Conservation (phyloP, 306 rosid genomes). For the Cicer chorassanicum region DNA sequence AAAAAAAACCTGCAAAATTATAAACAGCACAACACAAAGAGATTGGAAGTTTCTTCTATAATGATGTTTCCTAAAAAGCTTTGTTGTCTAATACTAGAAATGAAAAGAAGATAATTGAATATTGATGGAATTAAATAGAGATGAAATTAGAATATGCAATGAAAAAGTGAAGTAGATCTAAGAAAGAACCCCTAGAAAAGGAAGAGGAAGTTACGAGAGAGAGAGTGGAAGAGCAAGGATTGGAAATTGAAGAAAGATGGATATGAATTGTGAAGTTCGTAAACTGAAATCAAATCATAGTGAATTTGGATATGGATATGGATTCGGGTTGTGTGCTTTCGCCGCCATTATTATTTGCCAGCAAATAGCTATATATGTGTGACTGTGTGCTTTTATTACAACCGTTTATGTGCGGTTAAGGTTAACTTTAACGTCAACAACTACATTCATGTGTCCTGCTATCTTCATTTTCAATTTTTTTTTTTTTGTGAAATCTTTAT, state of each 20-base stretch:
- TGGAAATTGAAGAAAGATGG: conserved; percentile 28
- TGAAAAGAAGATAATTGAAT: background rate
- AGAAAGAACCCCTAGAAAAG: conserved; percentile 40
- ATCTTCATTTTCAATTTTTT: too few species aligned
- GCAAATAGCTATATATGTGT: background rate
- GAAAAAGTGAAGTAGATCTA: conserved; percentile 36
- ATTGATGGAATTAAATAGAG: background rate
- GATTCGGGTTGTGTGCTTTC: conserved; percentile 7
- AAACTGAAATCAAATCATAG: background rate
- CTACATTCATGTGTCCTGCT: too few species aligned
- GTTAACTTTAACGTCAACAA: too few species aligned
- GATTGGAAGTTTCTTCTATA: conserved; percentile 3
- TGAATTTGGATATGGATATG: conserved; percentile 16
- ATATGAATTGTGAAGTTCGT: background rate
- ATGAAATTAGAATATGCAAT: background rate
- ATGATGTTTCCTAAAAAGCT: background rate
- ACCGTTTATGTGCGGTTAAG: too few species aligned
- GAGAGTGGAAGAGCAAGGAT: background rate
- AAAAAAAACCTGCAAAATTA: conserved; percentile 36
- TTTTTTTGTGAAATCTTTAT: too few species aligned
- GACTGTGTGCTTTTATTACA: too few species aligned
- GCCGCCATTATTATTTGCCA: conserved; percentile 22
- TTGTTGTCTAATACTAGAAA: background rate
- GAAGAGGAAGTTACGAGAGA: conserved; percentile 34
- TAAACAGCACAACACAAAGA: background rate